A percentile compares a stretch with the other conserved stretches of the same genome.
These are phyloP conservation scores for Entelexis paramagnoliae DNA, from an alignment of 1,139 yeast genomes.

Conservation along the genomic window DNA sequence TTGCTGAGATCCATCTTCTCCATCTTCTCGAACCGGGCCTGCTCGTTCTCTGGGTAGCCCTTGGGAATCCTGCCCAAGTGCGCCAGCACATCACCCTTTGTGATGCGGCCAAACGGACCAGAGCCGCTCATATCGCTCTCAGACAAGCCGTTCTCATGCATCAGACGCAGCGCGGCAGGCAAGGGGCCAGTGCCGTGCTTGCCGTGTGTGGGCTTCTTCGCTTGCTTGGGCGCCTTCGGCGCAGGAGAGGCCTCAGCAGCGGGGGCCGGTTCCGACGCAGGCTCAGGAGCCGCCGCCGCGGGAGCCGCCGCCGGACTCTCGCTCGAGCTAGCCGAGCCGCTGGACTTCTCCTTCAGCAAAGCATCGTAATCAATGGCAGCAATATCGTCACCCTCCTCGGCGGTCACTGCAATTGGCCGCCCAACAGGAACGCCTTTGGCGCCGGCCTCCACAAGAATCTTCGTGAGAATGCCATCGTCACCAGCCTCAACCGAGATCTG, in stretches of 20 bases:
- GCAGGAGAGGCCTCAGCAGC: constrained; percentile 20
- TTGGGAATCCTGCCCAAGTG: constrained; percentile 60
- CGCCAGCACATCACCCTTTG: constrained; percentile 87
- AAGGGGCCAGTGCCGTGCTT: constrained; percentile 54
- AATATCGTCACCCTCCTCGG: constrained; percentile 81
- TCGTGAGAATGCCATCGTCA: constrained; percentile 83
- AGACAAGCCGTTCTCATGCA: constrained; percentile 55
- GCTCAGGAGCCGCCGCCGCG: constrained; percentile 10
- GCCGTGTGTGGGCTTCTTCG: constrained; percentile 4
- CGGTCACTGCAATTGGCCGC: constrained; percentile 71
- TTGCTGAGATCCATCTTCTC: constrained; percentile 68
- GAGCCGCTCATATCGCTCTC: constrained; percentile 62
- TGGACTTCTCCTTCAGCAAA: constrained; percentile 26
- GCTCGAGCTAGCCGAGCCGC: constrained; percentile 22
- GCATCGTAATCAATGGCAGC: constrained; percentile 51
- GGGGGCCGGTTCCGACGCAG: constrained; percentile 21
- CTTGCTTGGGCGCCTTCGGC: constrained; percentile 3
- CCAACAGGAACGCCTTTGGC: constrained; percentile 78
- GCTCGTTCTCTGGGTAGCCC: constrained; percentile 44
- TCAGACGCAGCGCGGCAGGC: constrained; percentile 69
- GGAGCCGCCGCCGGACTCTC: constrained; percentile 10
- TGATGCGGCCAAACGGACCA: constrained; percentile 78
- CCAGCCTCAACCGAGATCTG: constrained; percentile 88
- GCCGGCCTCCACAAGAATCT: constrained; percentile 62
- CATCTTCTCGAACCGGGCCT: constrained; percentile 47